Conservation (phyloP, 2,329 filamentous ascomycete genomes). For the Alternaria atra region DNA sequence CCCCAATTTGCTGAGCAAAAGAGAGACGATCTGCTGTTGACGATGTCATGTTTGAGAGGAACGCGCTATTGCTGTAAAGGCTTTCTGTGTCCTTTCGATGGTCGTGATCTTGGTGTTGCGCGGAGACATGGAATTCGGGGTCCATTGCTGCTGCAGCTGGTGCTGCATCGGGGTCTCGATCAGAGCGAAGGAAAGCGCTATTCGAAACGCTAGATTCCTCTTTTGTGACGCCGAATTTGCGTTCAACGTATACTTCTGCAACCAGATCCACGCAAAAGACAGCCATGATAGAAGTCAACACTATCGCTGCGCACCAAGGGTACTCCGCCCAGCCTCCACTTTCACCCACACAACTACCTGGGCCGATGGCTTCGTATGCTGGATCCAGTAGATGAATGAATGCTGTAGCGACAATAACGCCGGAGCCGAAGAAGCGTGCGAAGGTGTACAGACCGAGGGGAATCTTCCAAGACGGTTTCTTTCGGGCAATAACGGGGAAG, state of each 20-base stretch:
- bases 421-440: constrained; percentile 12
- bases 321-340: constrained; percentile 4
- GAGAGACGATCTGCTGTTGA: neutral
- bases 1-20: constrained; percentile 7
- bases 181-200: neutral
- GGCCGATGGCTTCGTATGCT: constrained; percentile 11
- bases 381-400: constrained; percentile 12
- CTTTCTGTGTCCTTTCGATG: neutral
- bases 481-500: constrained; percentile 8
- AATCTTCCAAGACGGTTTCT: constrained; percentile 7
- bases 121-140: neutral
- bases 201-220: neutral
- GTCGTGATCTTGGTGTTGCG: neutral
- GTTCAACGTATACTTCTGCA: constrained; percentile 11
- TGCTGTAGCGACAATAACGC: constrained; percentile 7
- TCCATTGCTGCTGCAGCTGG: neutral
- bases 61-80: neutral
- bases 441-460: constrained; percentile 8
- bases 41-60: neutral
- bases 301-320: constrained; percentile 10
- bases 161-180: neutral
- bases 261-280: constrained; percentile 10
- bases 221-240: neutral
- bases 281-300: constrained; percentile 4
- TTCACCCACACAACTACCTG: constrained; percentile 4